Percentiles rank a stretch among this genome's conserved stretches.
These are phyloP conservation scores for Tulasnella sp. DNA, from an alignment of 768 basidiomycete genomes.

Conservation along the genomic window DNA sequence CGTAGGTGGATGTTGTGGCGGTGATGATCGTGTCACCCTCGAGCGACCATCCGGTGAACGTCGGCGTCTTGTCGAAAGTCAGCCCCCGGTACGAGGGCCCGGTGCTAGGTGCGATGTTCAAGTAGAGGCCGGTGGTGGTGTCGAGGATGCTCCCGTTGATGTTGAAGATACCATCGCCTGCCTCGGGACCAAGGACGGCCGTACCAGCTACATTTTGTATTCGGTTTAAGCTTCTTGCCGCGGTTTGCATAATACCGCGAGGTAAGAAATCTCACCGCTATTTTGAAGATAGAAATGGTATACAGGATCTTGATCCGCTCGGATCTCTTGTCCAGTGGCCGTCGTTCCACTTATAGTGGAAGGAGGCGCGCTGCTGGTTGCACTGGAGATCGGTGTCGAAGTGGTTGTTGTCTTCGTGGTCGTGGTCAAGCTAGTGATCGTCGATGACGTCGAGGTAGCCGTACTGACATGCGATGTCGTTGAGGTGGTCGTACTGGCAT, in stretches of 20 bases:
- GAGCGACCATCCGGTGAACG: conserved; percentile 44
- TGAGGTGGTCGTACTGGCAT: conserved; percentile 29
- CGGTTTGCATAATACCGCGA: too few relatives aligned
- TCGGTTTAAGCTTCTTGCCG: too few relatives aligned
- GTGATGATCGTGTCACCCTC: conserved; percentile 49
- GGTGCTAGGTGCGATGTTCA: conserved; percentile 37
- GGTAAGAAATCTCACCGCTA: conserved; percentile 27
- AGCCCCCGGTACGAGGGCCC: conserved; percentile 38
- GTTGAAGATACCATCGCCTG: conserved; percentile 40
- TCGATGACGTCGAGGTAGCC: neutral
- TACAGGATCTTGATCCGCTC: conserved; percentile 41
- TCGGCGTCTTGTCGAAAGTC: conserved; percentile 35
- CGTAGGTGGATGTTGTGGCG: conserved; percentile 26
- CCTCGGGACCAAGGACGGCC: conserved; percentile 42
- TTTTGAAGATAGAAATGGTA: conserved; percentile 48
- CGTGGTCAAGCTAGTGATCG: neutral
- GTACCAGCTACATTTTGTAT: conserved; percentile 30
- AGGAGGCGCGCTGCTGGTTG: conserved; percentile 19
- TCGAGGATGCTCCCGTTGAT: conserved; percentile 39
- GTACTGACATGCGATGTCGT: neutral
- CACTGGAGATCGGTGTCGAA: conserved; percentile 8
- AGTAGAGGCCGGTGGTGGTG: conserved; percentile 34
- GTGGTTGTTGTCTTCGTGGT: neutral
- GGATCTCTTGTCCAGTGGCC: conserved; percentile 35
- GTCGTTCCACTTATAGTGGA: conserved; percentile 19